Base-by-base conservation (phyloP, 768 basidiomycete genomes). In the Amanita molliuscula region DNA sequence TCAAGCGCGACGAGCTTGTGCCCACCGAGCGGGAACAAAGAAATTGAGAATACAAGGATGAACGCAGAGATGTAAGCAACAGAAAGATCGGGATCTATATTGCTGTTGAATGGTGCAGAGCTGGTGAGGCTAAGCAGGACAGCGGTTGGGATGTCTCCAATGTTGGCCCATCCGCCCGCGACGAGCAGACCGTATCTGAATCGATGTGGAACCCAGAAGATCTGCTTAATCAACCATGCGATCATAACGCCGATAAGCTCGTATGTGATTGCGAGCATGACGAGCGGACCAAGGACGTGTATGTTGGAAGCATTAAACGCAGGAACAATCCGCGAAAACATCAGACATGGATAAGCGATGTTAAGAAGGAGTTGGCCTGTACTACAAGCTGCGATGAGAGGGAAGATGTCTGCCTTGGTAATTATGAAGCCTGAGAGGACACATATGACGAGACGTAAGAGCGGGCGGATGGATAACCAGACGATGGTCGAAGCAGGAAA, bases 151-250 rank as follows among this genome's bases (percentile, higher is more conserved):
- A 88, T 75, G 58, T 85, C 86, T 7, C 80, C 83, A 38, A 74
- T 74, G 56, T 87, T 88, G 7, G 70, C 74, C 77, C 78, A 88
- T 3, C 74, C 77, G 34, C 84, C 85, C 0, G 84, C 83, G 3
- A 77, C 76, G 0, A 88, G 57, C 20, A 88, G 71, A 0, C 85
- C 88, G 56, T 80, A 77, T 42, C 85, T 69, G 58, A 88, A 88
- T 23, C 82, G 73, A 58, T 85, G 81, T 1, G 87, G 87, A 2
- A 88, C 84, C 78, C 84, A 88, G 57, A 83, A 87, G 44, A 83
- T 56, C 53, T 76, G 74, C 44, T 75, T 76, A 47, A 79, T 64
- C n/a, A 75, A 42, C 68, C 72, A 80, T 0, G 79, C 77, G 20
- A 81, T 68, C 6, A 61, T 31, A 7, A 79, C 59, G 6, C 87